Conservation (phyloP, 495 filamentous ascomycete species). For the Penicillium waksmanii region DNA sequence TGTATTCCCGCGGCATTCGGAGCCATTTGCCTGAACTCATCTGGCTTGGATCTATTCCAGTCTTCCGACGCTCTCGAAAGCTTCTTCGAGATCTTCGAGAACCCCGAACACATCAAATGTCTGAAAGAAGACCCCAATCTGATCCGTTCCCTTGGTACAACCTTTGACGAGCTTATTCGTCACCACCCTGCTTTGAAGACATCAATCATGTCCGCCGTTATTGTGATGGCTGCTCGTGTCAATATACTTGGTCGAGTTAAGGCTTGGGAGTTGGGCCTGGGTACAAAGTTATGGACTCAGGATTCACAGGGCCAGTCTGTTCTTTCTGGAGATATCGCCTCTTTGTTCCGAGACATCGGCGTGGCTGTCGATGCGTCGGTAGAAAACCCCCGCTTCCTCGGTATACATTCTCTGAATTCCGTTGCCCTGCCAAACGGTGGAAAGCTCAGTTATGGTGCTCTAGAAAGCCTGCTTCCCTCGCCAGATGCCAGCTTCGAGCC, state of each 20-base stretch:
- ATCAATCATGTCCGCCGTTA: slow-evolving; percentile 75
- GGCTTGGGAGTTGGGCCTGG: slow-evolving; percentile 68
- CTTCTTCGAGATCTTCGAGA: slow-evolving; percentile 95
- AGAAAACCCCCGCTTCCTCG: slow-evolving; percentile 34
- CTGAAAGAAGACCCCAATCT: slow-evolving; percentile 69
- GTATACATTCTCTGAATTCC: slow-evolving; percentile 37
- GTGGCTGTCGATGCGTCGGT: slow-evolving; percentile 30
- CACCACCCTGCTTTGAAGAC: slow-evolving; percentile 86
- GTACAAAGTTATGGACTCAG: slow-evolving; percentile 76
- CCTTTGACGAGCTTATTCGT: slow-evolving; percentile 91
- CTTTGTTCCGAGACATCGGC: slow-evolving; percentile 43
- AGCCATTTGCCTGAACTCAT: slow-evolving; percentile 87
- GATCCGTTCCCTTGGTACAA: slow-evolving; percentile 65
- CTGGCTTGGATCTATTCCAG: slow-evolving; percentile 88
- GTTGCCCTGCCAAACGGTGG: slow-evolving; percentile 43
- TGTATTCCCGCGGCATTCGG: slow-evolving; percentile 86
- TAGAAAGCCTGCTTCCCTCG: slow-evolving; percentile 34
- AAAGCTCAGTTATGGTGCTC: slow-evolving; percentile 39
- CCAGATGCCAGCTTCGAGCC: slow-evolving; percentile 41
- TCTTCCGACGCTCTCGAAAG: slow-evolving; percentile 77
- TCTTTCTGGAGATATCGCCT: slow-evolving; percentile 35
- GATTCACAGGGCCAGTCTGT: slow-evolving; percentile 40
- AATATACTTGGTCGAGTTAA: slow-evolving; percentile 67
- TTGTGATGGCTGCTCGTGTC: slow-evolving; percentile 83
- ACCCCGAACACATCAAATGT: slow-evolving; percentile 81